phyloP scores from a whole-genome alignment of 257 asterid species.

The Solanum acaule region DNA sequence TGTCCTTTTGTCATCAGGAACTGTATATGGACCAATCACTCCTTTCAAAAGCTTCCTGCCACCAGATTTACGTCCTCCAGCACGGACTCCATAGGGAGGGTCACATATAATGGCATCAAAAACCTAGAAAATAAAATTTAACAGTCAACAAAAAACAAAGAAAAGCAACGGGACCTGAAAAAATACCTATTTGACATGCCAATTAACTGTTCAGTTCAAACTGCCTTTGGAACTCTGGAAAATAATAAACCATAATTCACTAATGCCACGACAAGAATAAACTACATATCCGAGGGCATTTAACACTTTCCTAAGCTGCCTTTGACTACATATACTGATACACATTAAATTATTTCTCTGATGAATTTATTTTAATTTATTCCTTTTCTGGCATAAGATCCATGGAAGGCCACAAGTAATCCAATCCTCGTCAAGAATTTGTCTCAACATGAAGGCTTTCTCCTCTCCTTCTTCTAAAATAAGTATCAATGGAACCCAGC shows the following conservation, averaged over 20 bases:
- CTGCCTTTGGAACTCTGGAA: not conserved
- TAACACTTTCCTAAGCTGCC: not conserved
- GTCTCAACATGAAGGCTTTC: not conserved
- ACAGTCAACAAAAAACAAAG: not conserved
- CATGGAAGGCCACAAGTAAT: not conserved
- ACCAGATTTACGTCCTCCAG: conserved; percentile 99
- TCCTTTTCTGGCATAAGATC: not conserved
- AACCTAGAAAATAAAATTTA: conserved; percentile 29
- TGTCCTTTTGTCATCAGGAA: conserved; percentile 83
- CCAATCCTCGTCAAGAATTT: not conserved
- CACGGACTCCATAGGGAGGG: conserved; percentile 99
- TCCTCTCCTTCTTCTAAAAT: not conserved
- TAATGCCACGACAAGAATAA: not conserved
- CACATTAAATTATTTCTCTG: not conserved
- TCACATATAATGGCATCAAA: conserved; percentile 96
- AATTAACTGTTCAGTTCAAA: not conserved
- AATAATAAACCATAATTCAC: not conserved
- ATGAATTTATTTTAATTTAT: not conserved
- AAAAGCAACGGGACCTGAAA: not conserved
- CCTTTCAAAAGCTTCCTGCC: conserved; percentile 99
- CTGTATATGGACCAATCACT: conserved; percentile 64
- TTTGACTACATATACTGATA: not conserved
- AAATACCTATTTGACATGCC: not conserved
- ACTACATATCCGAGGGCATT: not conserved
- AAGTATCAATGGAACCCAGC: not conserved